Base-by-base conservation (phyloP, 805 yeast genomes). In the Wickerhamomyces sydowiorum region DNA sequence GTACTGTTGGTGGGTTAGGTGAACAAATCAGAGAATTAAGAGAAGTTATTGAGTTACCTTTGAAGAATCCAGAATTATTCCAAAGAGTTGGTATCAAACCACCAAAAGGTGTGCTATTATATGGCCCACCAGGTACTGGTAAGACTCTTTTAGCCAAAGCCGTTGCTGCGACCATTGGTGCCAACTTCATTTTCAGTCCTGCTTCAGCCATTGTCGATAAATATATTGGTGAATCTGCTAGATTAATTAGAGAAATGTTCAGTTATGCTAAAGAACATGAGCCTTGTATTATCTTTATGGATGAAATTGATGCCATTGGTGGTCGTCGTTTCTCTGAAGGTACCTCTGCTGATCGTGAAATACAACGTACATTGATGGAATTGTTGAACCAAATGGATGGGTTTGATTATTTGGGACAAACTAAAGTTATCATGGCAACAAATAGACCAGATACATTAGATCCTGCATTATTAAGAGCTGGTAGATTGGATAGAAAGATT, bases 91-190 rank as follows among this genome's bases (percentile, higher is more conserved):
- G 99, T 38, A 93, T 93, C 65, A 89, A 89, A 61, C 96, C 97
- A n/a, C 99, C 99, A 44, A 93, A 93, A 66, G 99, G 98, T 63
- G 98, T 91, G 22, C 70, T 93, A 48, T 73, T 93, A 40, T 93
- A 93, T 60, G 99, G 99, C 7, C 99, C 99, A 7, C 99, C 99
- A 20, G 99, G 99, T 57, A 93, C 99, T 0, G 98, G 99, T 60
- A 91, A 91, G 64, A 91, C 99, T 0, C 70, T 91, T 45, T 74
- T 91, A 58, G 99, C 99, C 15, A 90, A 93, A 59, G 98, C 98
- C 0, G 97, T 90, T 36, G 98, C 99, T 5, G 98, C 98, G 35
- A 93, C 98, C 5, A 88, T 93, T 57, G 98, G 98, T 42, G 97
- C 97, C 29, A 91, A 91, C 66, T 91, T 91, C 69, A 91, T 91